Evolutionary conservation across 441 rosid genomes (phyloP), one percentile per base, ranked within the genome.

Genomic region (Gossypium trilobum): DNA sequence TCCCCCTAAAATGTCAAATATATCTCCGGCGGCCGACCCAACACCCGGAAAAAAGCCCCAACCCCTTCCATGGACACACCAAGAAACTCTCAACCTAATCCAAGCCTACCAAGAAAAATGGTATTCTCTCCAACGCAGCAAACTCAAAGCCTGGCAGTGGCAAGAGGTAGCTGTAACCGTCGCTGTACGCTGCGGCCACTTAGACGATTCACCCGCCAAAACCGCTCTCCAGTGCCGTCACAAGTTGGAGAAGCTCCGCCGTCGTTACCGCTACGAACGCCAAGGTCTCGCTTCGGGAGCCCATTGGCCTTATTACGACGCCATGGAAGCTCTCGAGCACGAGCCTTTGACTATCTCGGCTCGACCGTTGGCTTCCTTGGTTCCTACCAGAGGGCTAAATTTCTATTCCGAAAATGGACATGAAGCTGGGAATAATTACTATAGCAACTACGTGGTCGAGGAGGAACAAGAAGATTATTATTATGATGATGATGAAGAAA

Each of bases 161-260:
- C 86, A 85, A 72, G 89, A 85, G 59, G 79, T 87, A 39, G 82
- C 88, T 71, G 80, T 75, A n/a, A 72, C 84, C 16, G 83, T 84
- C 67, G 81, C 91, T 13, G 76, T 71, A 63, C 87, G 86, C 31
- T 87, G 84, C 72, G 84, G 84, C 82, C 76, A 74, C 50, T 56
- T 62, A 75, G 82, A 75, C 51, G 42, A 73, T 54, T 71, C 74
- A 9, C 61, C 72, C 23, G 71, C 78, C 23, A 77, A 84, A 66
- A 75, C 91, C 63, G 17, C 87, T 3, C 73, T 78, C 31, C 88
- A 85, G 82, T 87, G 88, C 74, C 78, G 87, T 16, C 87, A 84
- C 77, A 85, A 84, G 86, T 85, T 85, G 76, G 88, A 85, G 81
- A 87, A 85, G 82, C 76, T 85, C 69, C 87, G 91, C 16, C 83